Evolutionary conservation across 805 yeast genomes (phyloP).

Genomic region (Wickerhamiella vanderwaltii): DNA sequence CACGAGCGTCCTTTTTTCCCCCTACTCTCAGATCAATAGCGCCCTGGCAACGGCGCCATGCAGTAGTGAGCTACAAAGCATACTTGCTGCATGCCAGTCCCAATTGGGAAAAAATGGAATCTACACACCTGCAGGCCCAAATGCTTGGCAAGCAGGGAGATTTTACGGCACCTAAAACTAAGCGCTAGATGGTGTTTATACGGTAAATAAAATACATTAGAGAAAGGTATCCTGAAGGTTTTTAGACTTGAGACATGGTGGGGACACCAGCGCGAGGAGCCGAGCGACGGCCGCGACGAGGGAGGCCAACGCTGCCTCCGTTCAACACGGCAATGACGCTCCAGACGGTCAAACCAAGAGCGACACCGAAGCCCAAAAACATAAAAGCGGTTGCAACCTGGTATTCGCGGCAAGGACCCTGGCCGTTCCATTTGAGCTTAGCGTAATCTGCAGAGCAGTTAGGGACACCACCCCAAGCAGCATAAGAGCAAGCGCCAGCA

Average conservation of each 20-base stretch:
- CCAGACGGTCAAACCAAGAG: slow-evolving; percentile 49
- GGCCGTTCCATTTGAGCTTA: slow-evolving; percentile 34
- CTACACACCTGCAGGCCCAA: too few relatives aligned
- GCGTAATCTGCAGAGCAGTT: slow-evolving; percentile 11
- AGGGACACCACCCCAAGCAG: slow-evolving; percentile 53
- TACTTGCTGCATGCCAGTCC: too few relatives aligned
- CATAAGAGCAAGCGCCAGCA: slow-evolving; percentile 89
- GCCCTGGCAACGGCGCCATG: too few relatives aligned
- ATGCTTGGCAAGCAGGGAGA: too few relatives aligned
- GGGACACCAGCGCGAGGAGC: slow-evolving; percentile 75
- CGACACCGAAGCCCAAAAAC: slow-evolving; percentile 70
- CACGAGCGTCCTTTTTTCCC: too few relatives aligned
- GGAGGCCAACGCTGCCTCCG: slow-evolving; percentile 46
- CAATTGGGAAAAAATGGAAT: too few relatives aligned
- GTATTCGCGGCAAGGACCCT: slow-evolving; percentile 93
- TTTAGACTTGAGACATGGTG: slow-evolving; percentile 76
- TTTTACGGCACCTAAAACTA: too few relatives aligned
- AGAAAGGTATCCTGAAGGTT: slow-evolving; percentile 3
- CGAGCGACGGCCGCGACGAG: slow-evolving; percentile 34
- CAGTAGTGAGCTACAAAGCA: too few relatives aligned
- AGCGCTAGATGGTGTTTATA: too few relatives aligned
- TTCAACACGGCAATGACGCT: slow-evolving; percentile 40
- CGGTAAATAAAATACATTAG: slow-evolving; percentile 11
- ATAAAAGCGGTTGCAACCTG: slow-evolving; percentile 77
- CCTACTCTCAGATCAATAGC: too few relatives aligned